Conservation (phyloP, 2,329 filamentous ascomycete genomes). For the Dothiorella sarmentorum region DNA sequence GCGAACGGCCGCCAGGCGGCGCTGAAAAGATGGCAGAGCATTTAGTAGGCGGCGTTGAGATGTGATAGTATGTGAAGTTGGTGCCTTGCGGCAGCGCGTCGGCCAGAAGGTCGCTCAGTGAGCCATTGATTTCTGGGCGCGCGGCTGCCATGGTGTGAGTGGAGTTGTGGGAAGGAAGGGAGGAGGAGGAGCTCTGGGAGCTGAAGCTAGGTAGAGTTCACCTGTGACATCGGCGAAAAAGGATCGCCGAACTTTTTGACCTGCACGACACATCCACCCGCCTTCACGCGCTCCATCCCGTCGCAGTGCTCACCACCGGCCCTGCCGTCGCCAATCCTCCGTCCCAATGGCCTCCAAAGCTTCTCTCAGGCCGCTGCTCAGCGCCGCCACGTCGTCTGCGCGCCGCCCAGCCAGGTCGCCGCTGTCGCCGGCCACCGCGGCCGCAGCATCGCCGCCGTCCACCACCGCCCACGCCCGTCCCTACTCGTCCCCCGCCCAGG, state of each 20-base stretch:
- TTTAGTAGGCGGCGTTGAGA: slow-evolving; percentile 77
- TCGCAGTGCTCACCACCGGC: slow-evolving; percentile 18
- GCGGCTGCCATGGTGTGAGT: background rate
- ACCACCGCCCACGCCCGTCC: slow-evolving; percentile 21
- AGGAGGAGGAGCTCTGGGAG: background rate
- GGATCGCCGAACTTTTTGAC: slow-evolving; percentile 18
- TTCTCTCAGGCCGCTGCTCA: slow-evolving; percentile 31
- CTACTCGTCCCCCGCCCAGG: background rate
- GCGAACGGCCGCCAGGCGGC: slow-evolving; percentile 65
- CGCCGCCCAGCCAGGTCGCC: slow-evolving; percentile 26
- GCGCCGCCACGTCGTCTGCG: slow-evolving; percentile 28
- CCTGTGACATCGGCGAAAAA: slow-evolving; percentile 15
- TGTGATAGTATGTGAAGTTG: slow-evolving; percentile 72
- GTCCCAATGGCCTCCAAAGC: slow-evolving; percentile 48
- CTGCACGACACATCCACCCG: slow-evolving; percentile 20
- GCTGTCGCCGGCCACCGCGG: slow-evolving; percentile 22
- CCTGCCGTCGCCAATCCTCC: background rate
- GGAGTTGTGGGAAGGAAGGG: background rate
- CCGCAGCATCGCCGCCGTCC: slow-evolving; percentile 33
- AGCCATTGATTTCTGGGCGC: background rate
- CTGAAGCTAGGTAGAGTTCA: background rate
- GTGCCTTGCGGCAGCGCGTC: slow-evolving; percentile 51
- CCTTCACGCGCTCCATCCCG: slow-evolving; percentile 21
- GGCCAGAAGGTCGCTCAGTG: slow-evolving; percentile 44
- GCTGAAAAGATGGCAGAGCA: slow-evolving; percentile 76